Evolutionary conservation across 129 eudicot species (phyloP).

Genomic region (Lactuca saligna): DNA sequence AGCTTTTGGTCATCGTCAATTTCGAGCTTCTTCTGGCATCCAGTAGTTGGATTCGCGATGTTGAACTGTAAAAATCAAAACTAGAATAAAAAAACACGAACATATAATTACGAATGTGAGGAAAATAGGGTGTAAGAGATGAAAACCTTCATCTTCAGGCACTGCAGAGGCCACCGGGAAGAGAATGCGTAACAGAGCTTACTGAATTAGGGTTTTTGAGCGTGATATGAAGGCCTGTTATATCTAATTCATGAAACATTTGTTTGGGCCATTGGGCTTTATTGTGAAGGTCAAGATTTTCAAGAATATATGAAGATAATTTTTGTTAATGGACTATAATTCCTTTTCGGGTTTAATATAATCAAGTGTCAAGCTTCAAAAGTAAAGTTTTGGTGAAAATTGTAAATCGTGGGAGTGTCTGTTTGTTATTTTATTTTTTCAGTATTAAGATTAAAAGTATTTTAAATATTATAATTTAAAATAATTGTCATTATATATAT

Average conservation of each 20-base stretch:
- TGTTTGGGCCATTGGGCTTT: constrained; percentile 23
- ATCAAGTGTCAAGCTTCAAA: no score
- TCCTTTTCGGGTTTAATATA: no score
- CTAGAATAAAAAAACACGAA: not conserved
- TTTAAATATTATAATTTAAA: no score
- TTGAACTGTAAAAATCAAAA: constrained; percentile 51
- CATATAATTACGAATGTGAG: not conserved
- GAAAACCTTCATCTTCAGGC: constrained; percentile 29
- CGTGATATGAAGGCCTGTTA: constrained; percentile 6
- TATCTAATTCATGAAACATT: not conserved
- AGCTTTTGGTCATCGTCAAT: constrained; percentile 91
- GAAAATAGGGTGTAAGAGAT: constrained; percentile 14
- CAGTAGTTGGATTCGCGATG: constrained; percentile 87
- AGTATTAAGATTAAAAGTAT: no score
- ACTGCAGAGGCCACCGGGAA: constrained; percentile 12
- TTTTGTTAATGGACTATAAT: no score
- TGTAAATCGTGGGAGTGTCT: no score
- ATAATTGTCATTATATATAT: no score
- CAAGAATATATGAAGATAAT: no score
- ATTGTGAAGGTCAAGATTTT: no score
- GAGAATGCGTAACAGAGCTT: no score
- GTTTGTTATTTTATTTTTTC: no score
- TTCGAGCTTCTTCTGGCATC: constrained; percentile 98
- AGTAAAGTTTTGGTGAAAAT: no score
- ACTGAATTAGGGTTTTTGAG: constrained; percentile 27